phyloP scores from a whole-genome alignment of 1,139 yeast species.

The Lodderomyces beijingensis region DNA sequence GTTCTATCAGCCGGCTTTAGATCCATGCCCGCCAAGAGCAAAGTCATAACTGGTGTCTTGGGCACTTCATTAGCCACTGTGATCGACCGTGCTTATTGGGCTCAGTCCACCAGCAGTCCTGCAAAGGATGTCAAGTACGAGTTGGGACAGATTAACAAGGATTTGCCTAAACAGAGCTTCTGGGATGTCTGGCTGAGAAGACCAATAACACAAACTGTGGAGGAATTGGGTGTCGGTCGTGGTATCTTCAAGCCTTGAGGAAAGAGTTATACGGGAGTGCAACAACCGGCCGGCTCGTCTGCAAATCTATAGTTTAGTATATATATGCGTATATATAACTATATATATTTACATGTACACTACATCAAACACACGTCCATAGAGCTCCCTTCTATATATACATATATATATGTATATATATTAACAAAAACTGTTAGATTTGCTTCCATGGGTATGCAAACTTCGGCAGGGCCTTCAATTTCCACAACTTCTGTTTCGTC shows the following conservation, averaged over 20 bases:
- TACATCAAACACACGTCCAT: background rate
- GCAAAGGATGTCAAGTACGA: constrained; percentile 35
- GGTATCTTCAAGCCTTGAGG: constrained; percentile 40
- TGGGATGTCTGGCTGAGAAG: constrained; percentile 83
- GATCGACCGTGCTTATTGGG: constrained; percentile 39
- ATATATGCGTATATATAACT: background rate
- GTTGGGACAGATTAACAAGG: constrained; percentile 32
- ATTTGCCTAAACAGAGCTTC: constrained; percentile 57
- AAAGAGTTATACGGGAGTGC: constrained; percentile 1
- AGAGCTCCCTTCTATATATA: too few relatives aligned
- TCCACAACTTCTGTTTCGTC: constrained; percentile 89
- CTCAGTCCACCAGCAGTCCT: constrained; percentile 40
- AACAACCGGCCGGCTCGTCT: background rate
- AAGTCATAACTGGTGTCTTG: constrained; percentile 37
- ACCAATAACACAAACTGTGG: constrained; percentile 77
- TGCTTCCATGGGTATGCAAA: constrained; percentile 12
- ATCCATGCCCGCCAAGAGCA: constrained; percentile 41
- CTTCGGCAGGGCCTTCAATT: constrained; percentile 38
- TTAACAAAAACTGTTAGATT: constrained; percentile 2
- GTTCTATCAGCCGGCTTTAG: constrained; percentile 40
- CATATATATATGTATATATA: background rate
- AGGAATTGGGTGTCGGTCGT: constrained; percentile 67
- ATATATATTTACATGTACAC: background rate
- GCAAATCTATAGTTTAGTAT: background rate
- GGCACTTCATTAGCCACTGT: constrained; percentile 40